phyloP scores from a whole-genome alignment of 768 basidiomycete genomes.

The Tubosaeta sp. region DNA sequence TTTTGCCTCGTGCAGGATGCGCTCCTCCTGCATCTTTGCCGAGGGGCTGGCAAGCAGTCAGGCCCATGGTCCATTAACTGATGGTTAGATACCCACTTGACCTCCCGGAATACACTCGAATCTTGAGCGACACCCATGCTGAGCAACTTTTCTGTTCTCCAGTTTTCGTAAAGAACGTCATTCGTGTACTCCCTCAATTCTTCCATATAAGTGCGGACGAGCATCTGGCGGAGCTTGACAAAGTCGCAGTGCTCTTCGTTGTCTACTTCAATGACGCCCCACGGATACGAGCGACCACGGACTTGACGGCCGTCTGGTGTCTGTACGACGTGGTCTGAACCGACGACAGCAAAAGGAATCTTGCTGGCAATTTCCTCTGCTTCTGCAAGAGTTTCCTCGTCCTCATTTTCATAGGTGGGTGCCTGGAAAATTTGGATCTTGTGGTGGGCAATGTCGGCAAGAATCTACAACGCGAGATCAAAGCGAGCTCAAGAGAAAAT shows the following conservation, averaged over 20 bases:
- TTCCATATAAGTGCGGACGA: constrained; percentile 99
- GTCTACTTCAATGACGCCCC: constrained; percentile 99
- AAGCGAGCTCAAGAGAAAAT: neutral
- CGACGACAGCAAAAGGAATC: constrained; percentile 98
- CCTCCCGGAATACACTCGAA: constrained; percentile 96
- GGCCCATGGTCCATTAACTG: neutral
- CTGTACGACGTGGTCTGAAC: constrained; percentile 78
- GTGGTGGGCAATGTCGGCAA: constrained; percentile 91
- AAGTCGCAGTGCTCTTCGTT: constrained; percentile 99
- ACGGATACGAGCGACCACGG: constrained; percentile 93
- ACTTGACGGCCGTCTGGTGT: constrained; percentile 88
- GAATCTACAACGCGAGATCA: constrained; percentile 50
- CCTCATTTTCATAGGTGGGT: constrained; percentile 95
- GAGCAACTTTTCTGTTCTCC: constrained; percentile 92
- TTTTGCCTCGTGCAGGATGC: constrained; percentile 93
- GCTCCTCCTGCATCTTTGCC: constrained; percentile 93
- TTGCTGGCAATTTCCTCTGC: constrained; percentile 97
- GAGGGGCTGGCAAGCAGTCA: constrained; percentile 65
- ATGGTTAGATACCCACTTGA: constrained; percentile 68
- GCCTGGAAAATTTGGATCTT: constrained; percentile 98
- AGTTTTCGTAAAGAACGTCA: constrained; percentile 95
- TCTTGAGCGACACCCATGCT: constrained; percentile 99
- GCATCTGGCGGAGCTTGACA: constrained; percentile 99
- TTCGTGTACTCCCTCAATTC: constrained; percentile 97
- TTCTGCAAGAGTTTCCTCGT: constrained; percentile 96